phyloP scores from a whole-genome alignment of 2,329 filamentous ascomycete species.

The Fusarium denticulatum region DNA sequence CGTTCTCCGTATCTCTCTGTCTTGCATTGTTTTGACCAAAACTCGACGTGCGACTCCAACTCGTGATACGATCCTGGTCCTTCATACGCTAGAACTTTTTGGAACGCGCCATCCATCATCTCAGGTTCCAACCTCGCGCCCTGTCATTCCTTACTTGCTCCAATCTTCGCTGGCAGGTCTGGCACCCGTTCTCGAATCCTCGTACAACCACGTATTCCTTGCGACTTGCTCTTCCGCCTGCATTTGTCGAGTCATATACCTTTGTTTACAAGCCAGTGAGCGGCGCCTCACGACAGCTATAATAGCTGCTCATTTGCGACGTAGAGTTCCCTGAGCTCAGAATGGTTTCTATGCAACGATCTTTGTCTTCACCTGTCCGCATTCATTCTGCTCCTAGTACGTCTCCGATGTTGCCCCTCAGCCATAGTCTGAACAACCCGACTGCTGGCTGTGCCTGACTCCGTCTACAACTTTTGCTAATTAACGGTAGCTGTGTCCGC shows the following conservation, averaged over 20 bases:
- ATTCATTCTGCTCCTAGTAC: conserved; percentile 67
- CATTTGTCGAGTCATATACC: conserved; percentile 13
- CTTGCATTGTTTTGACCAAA: conserved; percentile 19
- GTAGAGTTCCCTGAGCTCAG: conserved; percentile 54
- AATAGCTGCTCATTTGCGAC: conserved; percentile 49
- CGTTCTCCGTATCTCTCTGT: conserved; percentile 14
- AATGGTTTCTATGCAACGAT: conserved; percentile 72
- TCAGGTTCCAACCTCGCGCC: conserved; percentile 26
- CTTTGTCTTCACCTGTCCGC: conserved; percentile 70
- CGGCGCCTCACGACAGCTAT: conserved; percentile 44
- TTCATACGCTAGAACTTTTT: conserved; percentile 21
- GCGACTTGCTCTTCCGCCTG: conserved; percentile 9
- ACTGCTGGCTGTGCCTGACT: conserved; percentile 17
- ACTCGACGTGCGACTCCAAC: conserved; percentile 31
- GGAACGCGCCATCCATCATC: conserved; percentile 23
- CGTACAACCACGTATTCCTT: conserved; percentile 14
- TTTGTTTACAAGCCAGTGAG: conserved; percentile 36
- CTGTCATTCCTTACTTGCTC: conserved; percentile 29
- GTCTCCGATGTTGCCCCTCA: conserved; percentile 50
- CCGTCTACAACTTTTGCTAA: conserved; percentile 41
- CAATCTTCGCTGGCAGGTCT: conserved; percentile 36
- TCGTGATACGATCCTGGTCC: conserved; percentile 31
- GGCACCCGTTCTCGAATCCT: conserved; percentile 18
- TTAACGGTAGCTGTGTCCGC: conserved; percentile 47
- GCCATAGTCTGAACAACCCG: background rate